Evolutionary conservation across 2,329 filamentous ascomycete genomes (phyloP), one percentile per base, ranked within the genome.

Genomic region (Mycocentrospora acerina): DNA sequence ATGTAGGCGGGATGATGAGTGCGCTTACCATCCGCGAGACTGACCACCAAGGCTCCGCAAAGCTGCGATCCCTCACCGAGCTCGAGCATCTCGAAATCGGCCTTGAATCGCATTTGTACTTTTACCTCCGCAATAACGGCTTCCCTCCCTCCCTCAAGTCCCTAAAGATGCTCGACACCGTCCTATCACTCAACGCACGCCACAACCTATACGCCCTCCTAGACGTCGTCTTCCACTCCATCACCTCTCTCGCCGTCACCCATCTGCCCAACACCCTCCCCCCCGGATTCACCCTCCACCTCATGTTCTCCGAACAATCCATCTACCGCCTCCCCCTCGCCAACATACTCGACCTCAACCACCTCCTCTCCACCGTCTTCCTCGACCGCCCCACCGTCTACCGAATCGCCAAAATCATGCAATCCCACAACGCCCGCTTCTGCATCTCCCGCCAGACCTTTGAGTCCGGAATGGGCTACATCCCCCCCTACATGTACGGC

Each of bases 401-500:
- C 42, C 50, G 52, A 3, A 53, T 64, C 9, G 55, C 57, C 2
- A 44, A 42, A 1, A 33, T 49, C 6, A 35, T 64, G 7, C 51
- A 55, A 8, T 53, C 54, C 6, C 48, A 51, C 8, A 52, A 52
- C 19, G 32, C 46, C 2, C 46, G 41, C 7, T 51, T 67, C 8
- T 24, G 51, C 7, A 42, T 66, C 13, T 57, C 55, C 2, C 48
- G 46, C 4, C 49, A 63, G 12, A 41, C 29, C 0, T 67, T 67
- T 24, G 36, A 32, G 0, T 32, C 35, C 3, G 53, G 48, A 0
- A 44, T 32, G 0, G 27, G 46, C 0, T 66, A 48, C 29, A 67
- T 67, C 1, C 61, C 61, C 3, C 64, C 64, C 1, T 67, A 59
- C 29, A 63, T 67, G 60, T 49, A 62, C 14, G 61, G 63, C 9